A percentile compares a stretch with the other conserved stretches of the same genome.
Conservation (phyloP, 495 filamentous ascomycete species). For the Tuber microsphaerosporum region DNA sequence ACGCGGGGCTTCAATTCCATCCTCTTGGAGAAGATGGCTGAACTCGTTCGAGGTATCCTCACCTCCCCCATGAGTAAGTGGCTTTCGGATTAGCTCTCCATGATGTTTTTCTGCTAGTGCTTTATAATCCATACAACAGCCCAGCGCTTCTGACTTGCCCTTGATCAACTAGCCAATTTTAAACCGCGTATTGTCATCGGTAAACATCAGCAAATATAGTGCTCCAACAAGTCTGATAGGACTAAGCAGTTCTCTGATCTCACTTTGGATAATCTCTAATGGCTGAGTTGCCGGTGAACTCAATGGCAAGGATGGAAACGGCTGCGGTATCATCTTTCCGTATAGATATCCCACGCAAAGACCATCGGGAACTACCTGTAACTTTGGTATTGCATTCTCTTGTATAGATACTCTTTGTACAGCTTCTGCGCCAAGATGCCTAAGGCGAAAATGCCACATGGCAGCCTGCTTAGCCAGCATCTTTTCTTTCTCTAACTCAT, state of each 20-base stretch:
- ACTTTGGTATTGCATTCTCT: neutral
- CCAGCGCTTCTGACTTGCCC: neutral
- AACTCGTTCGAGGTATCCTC: conserved; percentile 4
- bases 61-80: neutral
- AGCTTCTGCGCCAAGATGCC: neutral
- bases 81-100: neutral
- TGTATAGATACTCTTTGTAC: neutral
- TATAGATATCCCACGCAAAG: neutral
- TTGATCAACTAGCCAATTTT: neutral
- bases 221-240: too few relatives aligned
- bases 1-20: neutral
- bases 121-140: neutral
- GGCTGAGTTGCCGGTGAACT: too few relatives aligned
- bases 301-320: too few relatives aligned
- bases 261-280: too few relatives aligned
- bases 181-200: neutral
- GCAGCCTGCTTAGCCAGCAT: too few relatives aligned
- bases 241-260: too few relatives aligned
- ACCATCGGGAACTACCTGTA: neutral
- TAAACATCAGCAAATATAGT: neutral
- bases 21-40: neutral
- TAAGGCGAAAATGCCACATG: neutral
- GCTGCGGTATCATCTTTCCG: too few relatives aligned
- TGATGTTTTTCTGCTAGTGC: neutral
- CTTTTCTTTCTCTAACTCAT: too few relatives aligned